phyloP scores from a whole-genome alignment of 306 rosid genomes.

The Vicia sativa region DNA sequence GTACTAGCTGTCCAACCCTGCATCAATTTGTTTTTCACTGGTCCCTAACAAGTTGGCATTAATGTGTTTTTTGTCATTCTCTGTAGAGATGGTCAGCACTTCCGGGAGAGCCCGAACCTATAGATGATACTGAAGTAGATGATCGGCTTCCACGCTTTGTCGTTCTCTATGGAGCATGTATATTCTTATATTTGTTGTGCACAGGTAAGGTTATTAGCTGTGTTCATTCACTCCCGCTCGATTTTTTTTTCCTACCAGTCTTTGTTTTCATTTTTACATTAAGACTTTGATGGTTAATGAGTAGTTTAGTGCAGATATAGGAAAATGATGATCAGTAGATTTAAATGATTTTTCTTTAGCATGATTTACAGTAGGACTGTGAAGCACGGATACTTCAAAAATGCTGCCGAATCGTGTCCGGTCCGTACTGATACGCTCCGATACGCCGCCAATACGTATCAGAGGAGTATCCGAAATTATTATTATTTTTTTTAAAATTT shows the following conservation, averaged over 20 bases:
- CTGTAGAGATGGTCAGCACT: conserved; percentile 84
- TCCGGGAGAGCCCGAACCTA: conserved; percentile 94
- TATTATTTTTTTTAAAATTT: no score
- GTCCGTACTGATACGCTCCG: no score
- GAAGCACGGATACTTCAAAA: no score
- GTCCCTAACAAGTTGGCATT: conserved; percentile 18
- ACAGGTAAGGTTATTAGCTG: conserved; percentile 61
- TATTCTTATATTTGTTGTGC: conserved; percentile 71
- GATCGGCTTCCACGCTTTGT: conserved; percentile 98
- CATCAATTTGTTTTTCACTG: conserved; percentile 20
- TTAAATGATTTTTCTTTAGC: background rate
- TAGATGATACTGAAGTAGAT: conserved; percentile 84
- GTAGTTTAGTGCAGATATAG: background rate
- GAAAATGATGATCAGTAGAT: background rate
- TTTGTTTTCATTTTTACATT: background rate
- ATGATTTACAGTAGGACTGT: no score
- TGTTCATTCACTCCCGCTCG: conserved; percentile 22
- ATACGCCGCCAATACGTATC: no score
- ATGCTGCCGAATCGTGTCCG: no score
- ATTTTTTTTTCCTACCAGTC: conserved; percentile 6
- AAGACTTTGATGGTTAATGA: background rate
- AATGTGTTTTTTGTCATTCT: conserved; percentile 30
- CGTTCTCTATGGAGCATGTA: conserved; percentile 84
- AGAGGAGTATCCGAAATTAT: no score
- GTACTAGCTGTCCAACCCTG: conserved; percentile 49